Evolutionary conservation across 768 basidiomycete species (phyloP).

Genomic region (Mycena epipterygia): DNA sequence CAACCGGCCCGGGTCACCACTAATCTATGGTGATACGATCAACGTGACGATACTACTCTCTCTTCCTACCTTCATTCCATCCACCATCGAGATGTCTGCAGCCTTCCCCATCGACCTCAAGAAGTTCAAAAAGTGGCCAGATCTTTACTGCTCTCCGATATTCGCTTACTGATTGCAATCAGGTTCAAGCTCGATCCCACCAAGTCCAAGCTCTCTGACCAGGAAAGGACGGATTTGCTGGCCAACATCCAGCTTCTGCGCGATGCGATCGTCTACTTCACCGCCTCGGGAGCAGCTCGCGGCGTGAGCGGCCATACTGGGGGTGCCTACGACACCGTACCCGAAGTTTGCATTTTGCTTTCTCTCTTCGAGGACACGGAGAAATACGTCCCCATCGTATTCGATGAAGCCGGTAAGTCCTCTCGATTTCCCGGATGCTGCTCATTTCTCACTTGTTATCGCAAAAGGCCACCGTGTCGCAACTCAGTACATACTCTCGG

Average conservation of each 20-base stretch:
- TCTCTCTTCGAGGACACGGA: constrained; percentile 77
- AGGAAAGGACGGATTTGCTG: constrained; percentile 70
- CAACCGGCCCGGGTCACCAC: too few relatives aligned
- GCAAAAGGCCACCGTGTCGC: constrained; percentile 88
- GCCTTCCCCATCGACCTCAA: constrained; percentile 85
- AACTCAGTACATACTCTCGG: constrained; percentile 88
- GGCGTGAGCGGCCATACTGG: constrained; percentile 92
- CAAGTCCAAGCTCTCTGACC: constrained; percentile 70
- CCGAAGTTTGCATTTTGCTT: constrained; percentile 86
- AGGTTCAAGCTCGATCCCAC: constrained; percentile 83
- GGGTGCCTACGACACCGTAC: constrained; percentile 82
- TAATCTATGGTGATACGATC: not conserved
- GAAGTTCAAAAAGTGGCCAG: constrained; percentile 76
- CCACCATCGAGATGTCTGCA: constrained; percentile 51
- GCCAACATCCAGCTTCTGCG: constrained; percentile 86
- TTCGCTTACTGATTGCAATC: constrained; percentile 30
- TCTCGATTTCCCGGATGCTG: not conserved
- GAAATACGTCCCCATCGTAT: constrained; percentile 77
- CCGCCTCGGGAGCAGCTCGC: constrained; percentile 86
- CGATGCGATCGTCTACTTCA: constrained; percentile 89
- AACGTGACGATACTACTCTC: not conserved
- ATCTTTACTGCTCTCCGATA: not conserved
- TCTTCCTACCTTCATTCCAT: not conserved
- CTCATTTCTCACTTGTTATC: not conserved
- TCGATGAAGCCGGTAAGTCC: constrained; percentile 85